Evolutionary conservation across 768 basidiomycete genomes (phyloP).

Genomic region (Candolleomyces eurysporus): DNA sequence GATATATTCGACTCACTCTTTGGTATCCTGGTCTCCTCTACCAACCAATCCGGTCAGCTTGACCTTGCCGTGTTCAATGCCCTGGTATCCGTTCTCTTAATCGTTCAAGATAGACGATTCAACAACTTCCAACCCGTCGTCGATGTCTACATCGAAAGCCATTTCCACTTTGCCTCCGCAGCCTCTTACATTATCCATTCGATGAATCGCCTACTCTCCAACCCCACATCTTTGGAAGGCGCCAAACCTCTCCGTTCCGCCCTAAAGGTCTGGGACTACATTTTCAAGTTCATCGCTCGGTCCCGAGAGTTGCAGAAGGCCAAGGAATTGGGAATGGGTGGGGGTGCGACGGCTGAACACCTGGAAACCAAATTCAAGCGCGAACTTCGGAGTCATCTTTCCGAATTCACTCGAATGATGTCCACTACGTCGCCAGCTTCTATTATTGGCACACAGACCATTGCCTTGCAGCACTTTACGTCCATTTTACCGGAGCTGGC

Average conservation of each 20-base stretch:
- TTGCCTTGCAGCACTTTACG: conserved; percentile 91
- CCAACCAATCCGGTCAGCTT: conserved; percentile 75
- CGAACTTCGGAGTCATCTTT: conserved; percentile 74
- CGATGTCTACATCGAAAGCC: conserved; percentile 88
- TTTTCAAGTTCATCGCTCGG: conserved; percentile 93
- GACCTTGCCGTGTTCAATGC: conserved; percentile 88
- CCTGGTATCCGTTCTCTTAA: conserved; percentile 86
- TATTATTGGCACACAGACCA: conserved; percentile 95
- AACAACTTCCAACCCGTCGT: conserved; percentile 92
- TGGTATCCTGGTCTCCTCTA: conserved; percentile 74
- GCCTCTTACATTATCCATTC: conserved; percentile 84
- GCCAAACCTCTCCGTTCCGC: conserved; percentile 83
- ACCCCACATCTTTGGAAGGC: conserved; percentile 68
- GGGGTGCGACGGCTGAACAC: conserved; percentile 82
- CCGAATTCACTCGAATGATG: conserved; percentile 89
- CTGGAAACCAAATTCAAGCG: conserved; percentile 82
- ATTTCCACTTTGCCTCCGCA: conserved; percentile 80
- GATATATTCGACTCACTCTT: conserved; percentile 94
- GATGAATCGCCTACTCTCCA: conserved; percentile 77
- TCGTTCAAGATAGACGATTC: conserved; percentile 92
- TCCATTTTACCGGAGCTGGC: conserved; percentile 86
- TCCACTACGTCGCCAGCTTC: conserved; percentile 68
- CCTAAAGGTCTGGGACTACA: conserved; percentile 95
- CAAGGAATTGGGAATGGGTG: conserved; percentile 75
- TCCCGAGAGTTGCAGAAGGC: conserved; percentile 84